Conservation (phyloP, 345 rosid species). For the Gossypium arboreum region DNA sequence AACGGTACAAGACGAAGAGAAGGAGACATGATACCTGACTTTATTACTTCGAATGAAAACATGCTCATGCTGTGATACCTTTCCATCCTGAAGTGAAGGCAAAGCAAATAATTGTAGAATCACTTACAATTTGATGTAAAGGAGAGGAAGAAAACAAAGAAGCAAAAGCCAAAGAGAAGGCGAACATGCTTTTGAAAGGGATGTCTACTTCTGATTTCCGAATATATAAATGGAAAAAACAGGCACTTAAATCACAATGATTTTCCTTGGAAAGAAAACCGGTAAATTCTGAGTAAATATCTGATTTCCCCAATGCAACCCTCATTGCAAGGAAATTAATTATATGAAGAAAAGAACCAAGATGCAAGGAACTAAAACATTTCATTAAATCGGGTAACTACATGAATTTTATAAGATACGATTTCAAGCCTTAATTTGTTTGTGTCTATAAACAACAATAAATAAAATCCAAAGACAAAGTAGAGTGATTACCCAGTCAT, state of each 20-base stretch:
- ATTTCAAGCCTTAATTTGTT: not conserved
- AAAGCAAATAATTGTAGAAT: not conserved
- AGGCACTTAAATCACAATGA: not conserved
- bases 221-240: not conserved
- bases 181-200: not conserved
- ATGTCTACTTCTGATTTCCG: not conserved
- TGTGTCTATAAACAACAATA: not conserved
- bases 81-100: slow-evolving; percentile 64
- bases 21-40: slow-evolving; percentile 58
- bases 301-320: not conserved
- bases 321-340: too few relatives aligned
- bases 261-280: not conserved
- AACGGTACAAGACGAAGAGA: not conserved
- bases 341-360: not conserved
- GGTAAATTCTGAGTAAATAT: not conserved
- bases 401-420: not conserved
- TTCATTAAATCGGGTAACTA: not conserved
- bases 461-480: not conserved
- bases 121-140: not conserved
- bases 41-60: slow-evolving; percentile 93
- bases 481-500: too few relatives aligned
- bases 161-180: not conserved
- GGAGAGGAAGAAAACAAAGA: not conserved
- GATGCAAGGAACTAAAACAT: not conserved
- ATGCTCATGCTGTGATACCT: slow-evolving; percentile 94